Evolutionary conservation across 352 stramenopile species (phyloP).

Genomic region (Phytophthora tentaculata): DNA sequence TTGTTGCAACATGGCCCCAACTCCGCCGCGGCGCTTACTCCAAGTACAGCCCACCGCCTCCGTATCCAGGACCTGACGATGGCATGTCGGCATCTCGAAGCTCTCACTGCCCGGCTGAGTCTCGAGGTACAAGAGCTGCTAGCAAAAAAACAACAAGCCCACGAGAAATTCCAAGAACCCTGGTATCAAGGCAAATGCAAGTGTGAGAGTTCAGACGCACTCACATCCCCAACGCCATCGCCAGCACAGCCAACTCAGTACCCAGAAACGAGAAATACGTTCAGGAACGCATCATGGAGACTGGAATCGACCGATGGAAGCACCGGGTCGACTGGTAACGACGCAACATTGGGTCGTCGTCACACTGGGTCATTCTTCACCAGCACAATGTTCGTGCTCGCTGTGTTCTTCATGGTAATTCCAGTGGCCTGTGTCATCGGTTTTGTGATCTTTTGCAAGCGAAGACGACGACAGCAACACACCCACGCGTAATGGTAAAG

Average conservation of each 20-base stretch:
- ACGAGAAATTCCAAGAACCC: conserved; percentile 14
- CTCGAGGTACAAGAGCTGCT: conserved; percentile 20
- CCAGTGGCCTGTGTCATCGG: conserved; percentile 32
- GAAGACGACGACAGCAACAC: conserved; percentile 15
- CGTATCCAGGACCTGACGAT: conserved; percentile 17
- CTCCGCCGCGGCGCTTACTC: background rate
- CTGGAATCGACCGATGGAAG: conserved; percentile 13
- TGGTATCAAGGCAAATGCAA: conserved; percentile 19
- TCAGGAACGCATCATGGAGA: conserved; percentile 22
- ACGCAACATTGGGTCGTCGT: background rate
- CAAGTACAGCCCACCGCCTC: background rate
- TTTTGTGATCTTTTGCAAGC: conserved; percentile 32
- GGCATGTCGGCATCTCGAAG: conserved; percentile 23
- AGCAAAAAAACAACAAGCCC: background rate
- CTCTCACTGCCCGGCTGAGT: conserved; percentile 12
- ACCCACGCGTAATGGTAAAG: conserved; percentile 11
- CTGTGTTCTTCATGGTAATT: conserved; percentile 31
- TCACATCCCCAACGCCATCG: conserved; percentile 5
- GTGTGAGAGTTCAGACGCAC: conserved; percentile 18
- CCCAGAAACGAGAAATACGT: background rate
- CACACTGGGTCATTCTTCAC: conserved; percentile 22
- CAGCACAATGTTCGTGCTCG: conserved; percentile 30
- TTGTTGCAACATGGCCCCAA: background rate
- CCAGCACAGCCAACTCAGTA: conserved; percentile 14
- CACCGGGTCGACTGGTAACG: background rate